Conservation (phyloP, 1,284 basidiomycete species). For the Cerrena zonata region DNA sequence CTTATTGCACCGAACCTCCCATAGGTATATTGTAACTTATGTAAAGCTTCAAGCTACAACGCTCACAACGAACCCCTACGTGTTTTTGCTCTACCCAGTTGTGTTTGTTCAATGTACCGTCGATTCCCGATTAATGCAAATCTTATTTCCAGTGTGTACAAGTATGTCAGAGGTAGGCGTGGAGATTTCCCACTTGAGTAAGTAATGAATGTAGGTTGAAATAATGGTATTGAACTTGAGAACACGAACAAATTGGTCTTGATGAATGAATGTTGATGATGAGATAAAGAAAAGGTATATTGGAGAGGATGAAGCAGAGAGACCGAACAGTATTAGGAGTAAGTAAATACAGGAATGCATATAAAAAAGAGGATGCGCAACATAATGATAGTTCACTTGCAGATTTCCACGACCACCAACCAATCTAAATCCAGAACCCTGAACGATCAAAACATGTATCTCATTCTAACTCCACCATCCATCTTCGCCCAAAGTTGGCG, state of each 20-base stretch:
- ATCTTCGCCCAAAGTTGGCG: constrained; percentile 62
- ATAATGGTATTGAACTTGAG: too few species aligned
- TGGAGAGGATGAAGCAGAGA: background rate
- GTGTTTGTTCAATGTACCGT: constrained; percentile 2
- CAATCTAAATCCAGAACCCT: background rate
- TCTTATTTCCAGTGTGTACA: constrained; percentile 30
- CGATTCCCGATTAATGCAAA: constrained; percentile 28
- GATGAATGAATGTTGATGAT: background rate
- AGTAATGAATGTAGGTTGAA: too few species aligned
- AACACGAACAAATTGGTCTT: background rate
- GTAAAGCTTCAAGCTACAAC: background rate
- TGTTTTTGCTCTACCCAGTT: background rate
- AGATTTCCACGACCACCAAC: background rate
- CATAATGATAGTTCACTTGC: background rate
- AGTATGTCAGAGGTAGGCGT: constrained; percentile 27
- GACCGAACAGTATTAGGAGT: background rate
- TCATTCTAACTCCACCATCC: constrained; percentile 59
- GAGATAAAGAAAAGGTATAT: background rate
- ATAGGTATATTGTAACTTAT: too few species aligned
- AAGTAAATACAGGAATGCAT: background rate
- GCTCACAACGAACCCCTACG: background rate
- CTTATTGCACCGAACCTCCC: too few species aligned
- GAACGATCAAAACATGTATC: too few species aligned
- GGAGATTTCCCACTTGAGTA: background rate
- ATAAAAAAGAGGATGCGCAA: background rate